Evolutionary conservation across 768 basidiomycete species (phyloP).

Genomic region (Suillus subalutaceus): DNA sequence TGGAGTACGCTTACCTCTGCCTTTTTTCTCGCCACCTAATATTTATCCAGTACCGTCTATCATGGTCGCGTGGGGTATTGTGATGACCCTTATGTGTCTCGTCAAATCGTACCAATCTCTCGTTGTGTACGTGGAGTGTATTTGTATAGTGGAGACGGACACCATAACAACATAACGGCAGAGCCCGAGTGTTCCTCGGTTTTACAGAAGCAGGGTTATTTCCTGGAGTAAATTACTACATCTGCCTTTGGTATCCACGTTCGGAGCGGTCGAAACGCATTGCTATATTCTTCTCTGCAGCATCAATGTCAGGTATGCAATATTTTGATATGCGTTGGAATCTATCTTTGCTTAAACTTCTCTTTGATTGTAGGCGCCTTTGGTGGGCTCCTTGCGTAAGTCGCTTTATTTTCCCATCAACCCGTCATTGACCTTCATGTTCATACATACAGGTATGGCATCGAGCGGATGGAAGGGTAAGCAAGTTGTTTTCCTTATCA

Average conservation of each 20-base stretch:
- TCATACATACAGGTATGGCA: slow-evolving; percentile 33
- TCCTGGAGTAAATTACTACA: slow-evolving; percentile 44
- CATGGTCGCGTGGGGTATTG: slow-evolving; percentile 43
- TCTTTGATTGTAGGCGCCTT: slow-evolving; percentile 36
- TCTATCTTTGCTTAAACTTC: not conserved
- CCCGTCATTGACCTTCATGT: not conserved
- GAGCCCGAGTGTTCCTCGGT: slow-evolving; percentile 47
- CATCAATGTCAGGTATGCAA: slow-evolving; percentile 49
- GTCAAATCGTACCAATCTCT: slow-evolving; percentile 36
- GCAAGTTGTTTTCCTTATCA: slow-evolving; percentile 26
- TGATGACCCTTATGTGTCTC: slow-evolving; percentile 43
- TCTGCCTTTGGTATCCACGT: slow-evolving; percentile 64
- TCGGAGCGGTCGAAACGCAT: slow-evolving; percentile 61
- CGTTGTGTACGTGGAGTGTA: slow-evolving; percentile 30
- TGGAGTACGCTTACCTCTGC: slow-evolving; percentile 32
- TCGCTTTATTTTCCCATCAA: not conserved
- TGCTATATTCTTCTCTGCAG: slow-evolving; percentile 66
- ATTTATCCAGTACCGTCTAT: slow-evolving; percentile 38
- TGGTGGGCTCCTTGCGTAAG: slow-evolving; percentile 53
- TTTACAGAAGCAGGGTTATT: slow-evolving; percentile 49
- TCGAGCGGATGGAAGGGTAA: slow-evolving; percentile 37
- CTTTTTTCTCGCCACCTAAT: slow-evolving; percentile 17
- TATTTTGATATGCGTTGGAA: not conserved
- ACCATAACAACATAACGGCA: slow-evolving; percentile 13
- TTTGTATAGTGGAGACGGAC: not conserved